Conservation (phyloP, 2,329 filamentous ascomycete species). For the Calycina herbarum region DNA sequence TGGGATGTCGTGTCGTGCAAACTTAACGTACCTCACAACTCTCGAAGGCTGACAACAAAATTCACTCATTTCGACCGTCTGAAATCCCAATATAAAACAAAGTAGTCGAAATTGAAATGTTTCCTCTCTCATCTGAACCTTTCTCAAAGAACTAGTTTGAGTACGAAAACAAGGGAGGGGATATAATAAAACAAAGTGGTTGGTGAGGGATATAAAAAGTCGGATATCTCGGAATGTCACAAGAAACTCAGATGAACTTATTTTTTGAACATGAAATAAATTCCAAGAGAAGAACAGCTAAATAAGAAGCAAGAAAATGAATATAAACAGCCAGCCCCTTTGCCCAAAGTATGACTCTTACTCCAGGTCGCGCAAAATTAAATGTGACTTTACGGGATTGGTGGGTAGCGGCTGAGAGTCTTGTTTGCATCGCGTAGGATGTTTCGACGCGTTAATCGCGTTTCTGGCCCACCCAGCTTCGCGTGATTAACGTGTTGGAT, state of each 20-base stretch:
- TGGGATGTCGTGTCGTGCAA: constrained; percentile 1
- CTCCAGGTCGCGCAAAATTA: not conserved
- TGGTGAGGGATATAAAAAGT: not conserved
- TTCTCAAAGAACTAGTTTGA: not conserved
- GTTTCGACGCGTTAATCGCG: constrained; percentile 11
- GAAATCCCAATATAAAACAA: constrained; percentile 3
- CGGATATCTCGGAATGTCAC: not conserved
- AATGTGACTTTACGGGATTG: constrained; percentile 8
- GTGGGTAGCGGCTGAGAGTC: not conserved
- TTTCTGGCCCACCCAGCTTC: not conserved
- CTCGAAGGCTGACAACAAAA: constrained; percentile 4
- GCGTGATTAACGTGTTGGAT: constrained; percentile 4
- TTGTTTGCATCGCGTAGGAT: constrained; percentile 8
- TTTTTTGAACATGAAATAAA: not conserved
- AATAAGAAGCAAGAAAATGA: not conserved
- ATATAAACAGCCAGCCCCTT: not conserved
- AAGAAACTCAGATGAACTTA: not conserved
- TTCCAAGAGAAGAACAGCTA: not conserved
- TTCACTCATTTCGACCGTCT: constrained; percentile 5
- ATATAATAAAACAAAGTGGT: not conserved
- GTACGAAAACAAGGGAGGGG: not conserved
- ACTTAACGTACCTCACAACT: constrained; percentile 2
- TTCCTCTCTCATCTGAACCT: constrained; percentile 8
- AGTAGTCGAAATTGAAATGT: constrained; percentile 4
- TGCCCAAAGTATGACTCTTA: constrained; percentile 10